phyloP scores from a whole-genome alignment of 139 green algal genomes.

The Chlamydomonas schloesseri region DNA sequence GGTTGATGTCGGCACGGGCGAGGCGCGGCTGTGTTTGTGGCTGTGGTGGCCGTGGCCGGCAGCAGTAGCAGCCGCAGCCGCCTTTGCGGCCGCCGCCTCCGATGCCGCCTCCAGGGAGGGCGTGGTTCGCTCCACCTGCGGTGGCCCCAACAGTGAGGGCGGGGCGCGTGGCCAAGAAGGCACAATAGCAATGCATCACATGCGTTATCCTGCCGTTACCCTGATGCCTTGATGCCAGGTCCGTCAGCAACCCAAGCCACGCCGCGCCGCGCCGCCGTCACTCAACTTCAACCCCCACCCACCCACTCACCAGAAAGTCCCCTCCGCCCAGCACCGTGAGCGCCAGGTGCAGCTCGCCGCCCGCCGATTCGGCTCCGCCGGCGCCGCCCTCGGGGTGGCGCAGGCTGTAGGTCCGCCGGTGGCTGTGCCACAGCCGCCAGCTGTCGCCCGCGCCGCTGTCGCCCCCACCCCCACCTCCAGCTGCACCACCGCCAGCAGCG shows the following conservation, averaged over 20 bases:
- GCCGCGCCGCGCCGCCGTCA: no score
- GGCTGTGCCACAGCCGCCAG: slow-evolving; percentile 45
- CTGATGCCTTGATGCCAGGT: no score
- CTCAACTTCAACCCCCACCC: no score
- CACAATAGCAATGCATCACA: no score
- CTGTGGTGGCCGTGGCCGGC: neutral
- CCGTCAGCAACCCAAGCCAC: no score
- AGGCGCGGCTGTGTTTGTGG: neutral
- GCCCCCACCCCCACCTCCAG: neutral
- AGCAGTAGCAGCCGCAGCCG: neutral
- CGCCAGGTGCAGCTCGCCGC: slow-evolving; percentile 22
- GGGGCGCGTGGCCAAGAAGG: no score
- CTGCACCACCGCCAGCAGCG: neutral
- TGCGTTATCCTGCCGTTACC: no score
- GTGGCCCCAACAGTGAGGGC: no score
- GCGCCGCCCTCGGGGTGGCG: slow-evolving; percentile 36
- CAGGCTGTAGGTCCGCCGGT: slow-evolving; percentile 1
- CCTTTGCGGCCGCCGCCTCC: no score
- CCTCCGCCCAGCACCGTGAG: slow-evolving; percentile 28
- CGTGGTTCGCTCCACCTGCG: no score
- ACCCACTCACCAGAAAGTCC: slow-evolving; percentile 38
- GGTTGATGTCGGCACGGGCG: neutral
- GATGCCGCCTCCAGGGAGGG: no score
- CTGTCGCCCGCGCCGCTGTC: slow-evolving; percentile 19
- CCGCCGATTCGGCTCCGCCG: neutral